Evolutionary conservation across 108 stramenopile genomes (phyloP).

Genomic region (Stephanodiscus minutulus): DNA sequence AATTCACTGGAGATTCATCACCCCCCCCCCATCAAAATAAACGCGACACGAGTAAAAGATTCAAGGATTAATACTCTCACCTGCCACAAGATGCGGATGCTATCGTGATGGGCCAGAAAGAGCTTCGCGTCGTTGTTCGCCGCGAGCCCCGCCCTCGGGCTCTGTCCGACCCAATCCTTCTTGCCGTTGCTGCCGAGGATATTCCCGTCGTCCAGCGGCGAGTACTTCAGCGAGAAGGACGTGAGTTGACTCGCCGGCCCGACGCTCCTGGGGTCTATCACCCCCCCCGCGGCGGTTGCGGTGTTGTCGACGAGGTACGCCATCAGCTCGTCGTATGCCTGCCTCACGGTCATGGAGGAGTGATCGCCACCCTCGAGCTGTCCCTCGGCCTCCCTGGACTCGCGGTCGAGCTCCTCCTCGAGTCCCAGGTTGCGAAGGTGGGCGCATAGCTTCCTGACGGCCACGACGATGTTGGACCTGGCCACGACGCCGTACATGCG

Average conservation of each 20-base stretch:
- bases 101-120: constrained; percentile 77
- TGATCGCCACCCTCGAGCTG: constrained; percentile 38
- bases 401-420: constrained; percentile 67
- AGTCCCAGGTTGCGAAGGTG: constrained; percentile 67
- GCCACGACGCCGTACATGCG: constrained; percentile 88
- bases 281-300: no score
- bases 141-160: constrained; percentile 75
- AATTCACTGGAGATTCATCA: no score
- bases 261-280: no score
- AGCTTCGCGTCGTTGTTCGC: constrained; percentile 86
- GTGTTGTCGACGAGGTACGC: constrained; percentile 72
- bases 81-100: constrained; percentile 83
- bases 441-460: constrained; percentile 73
- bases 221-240: no score
- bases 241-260: no score
- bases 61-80: no score
- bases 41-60: no score
- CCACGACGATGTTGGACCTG: constrained; percentile 78
- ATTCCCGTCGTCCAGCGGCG: neutral
- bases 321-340: constrained; percentile 61
- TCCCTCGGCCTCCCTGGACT: constrained; percentile 44
- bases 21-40: no score
- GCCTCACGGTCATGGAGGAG: constrained; percentile 62
- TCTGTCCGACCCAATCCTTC: constrained; percentile 88
- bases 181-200: constrained; percentile 21